A percentile compares a stretch with the other conserved stretches of the same genome.
Conservation (phyloP, 768 basidiomycete genomes). For the Tricholoma hemisulphureum region DNA sequence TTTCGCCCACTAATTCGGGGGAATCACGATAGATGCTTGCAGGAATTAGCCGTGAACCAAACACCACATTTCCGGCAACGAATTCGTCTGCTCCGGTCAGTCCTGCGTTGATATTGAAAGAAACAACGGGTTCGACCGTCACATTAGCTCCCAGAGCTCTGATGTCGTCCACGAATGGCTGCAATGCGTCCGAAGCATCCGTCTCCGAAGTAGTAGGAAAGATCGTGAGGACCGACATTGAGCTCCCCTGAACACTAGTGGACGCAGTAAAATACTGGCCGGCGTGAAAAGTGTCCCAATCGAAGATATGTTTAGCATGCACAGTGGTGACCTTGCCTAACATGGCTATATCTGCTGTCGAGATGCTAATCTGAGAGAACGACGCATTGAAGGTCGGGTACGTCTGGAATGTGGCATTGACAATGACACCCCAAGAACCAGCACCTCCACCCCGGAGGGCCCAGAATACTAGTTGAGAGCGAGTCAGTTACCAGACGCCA, state of each 20-base stretch:
- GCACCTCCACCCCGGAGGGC: conserved; percentile 29
- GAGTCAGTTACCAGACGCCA: background rate
- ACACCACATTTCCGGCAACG: conserved; percentile 8
- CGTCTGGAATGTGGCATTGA: conserved; percentile 33
- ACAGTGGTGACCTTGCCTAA: conserved; percentile 24
- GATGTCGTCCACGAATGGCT: conserved; percentile 20
- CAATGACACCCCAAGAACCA: conserved; percentile 39
- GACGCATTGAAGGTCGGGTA: conserved; percentile 33
- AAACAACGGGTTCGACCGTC: background rate
- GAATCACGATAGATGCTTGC: conserved; percentile 9
- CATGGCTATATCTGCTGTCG: conserved; percentile 13
- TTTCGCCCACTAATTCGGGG: conserved; percentile 16
- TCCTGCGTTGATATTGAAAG: conserved; percentile 13
- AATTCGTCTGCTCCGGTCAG: conserved; percentile 11
- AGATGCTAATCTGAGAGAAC: conserved; percentile 15
- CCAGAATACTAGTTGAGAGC: conserved; percentile 21
- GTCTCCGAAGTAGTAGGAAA: conserved; percentile 19
- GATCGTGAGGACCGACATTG: conserved; percentile 8
- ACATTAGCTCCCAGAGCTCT: conserved; percentile 15
- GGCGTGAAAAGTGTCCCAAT: conserved; percentile 28
- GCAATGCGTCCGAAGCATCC: conserved; percentile 12
- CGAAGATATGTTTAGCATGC: conserved; percentile 36
- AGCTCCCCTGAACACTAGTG: background rate
- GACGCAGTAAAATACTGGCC: conserved; percentile 29
- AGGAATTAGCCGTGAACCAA: conserved; percentile 19